Evolutionary conservation across 371 early-diverging fungal species (phyloP), one percentile per base, ranked within the genome.

Genomic region (Mortierella sp.): DNA sequence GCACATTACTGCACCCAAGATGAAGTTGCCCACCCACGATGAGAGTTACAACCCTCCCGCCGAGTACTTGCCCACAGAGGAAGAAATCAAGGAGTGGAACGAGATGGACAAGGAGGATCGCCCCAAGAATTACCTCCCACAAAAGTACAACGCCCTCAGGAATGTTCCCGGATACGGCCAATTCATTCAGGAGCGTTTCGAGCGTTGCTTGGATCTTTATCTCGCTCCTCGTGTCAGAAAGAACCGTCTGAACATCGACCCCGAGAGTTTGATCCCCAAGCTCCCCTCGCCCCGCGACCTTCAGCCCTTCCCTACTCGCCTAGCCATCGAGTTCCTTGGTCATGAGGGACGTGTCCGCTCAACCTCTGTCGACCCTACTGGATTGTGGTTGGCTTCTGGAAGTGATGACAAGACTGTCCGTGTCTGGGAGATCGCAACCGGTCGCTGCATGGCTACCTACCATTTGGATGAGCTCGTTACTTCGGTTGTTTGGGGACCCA

Each of bases 31-130:
- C 14, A 94, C 94, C n/a, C 96, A 98, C 82, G 93, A 92, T 72
- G 98, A 98, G 87, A 97, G 97, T 80, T 98, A 98, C 89, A 98
- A 98, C 88, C 99, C 99, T 26, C 99, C 99, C n/a, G 93, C 88
- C n/a, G 99, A 99, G 89, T 98, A 98, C 86, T 88, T 98, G 75
- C 93, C 93, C 26, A 95, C 95, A 14, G 93, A 94, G 11, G 91
- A 96, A 55, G 98, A 99, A 86, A 89, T 88, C 34, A 89, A 93
- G 75, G 92, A 92, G 82, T 97, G 97, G 97, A 84, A 95, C 70
- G 91, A 90, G 3, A 74, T 90, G 83, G 97, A 97, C 72, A 92
- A 93, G n/a, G 95, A 96, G 53, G 94, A 96, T 79, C 90, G 97
- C 75, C 91, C 93, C 76, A 91, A 92, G 80, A 94, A 95, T 82